A percentile compares a stretch with the other conserved stretches of the same genome.
These are phyloP conservation scores for Rubia peregrina DNA, from an alignment of 305 asterid species.

Conservation along the genomic window DNA sequence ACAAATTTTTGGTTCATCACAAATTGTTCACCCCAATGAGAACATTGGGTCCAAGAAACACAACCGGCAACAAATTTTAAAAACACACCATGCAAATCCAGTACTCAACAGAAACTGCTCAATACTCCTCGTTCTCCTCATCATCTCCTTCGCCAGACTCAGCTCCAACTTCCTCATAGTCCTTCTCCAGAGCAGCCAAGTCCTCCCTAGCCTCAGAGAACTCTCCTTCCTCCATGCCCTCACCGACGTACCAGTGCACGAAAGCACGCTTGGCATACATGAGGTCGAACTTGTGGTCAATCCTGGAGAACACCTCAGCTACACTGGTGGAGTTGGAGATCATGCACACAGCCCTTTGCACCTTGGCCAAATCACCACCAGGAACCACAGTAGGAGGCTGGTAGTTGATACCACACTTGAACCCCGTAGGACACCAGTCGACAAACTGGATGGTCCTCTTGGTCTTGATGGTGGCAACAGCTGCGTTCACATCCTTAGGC, in stretches of 20 bases:
- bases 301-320: constrained; percentile 89
- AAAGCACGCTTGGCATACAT: constrained; percentile 88
- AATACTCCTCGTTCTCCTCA: constrained; percentile 62
- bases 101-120: not conserved
- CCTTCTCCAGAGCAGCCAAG: constrained; percentile 87
- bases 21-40: constrained; percentile 28
- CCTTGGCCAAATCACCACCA: constrained; percentile 87
- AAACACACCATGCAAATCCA: not conserved
- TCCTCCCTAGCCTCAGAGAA: constrained; percentile 90
- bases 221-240: constrained; percentile 96
- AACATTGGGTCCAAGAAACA: constrained; percentile 21
- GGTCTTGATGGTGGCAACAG: constrained; percentile 86
- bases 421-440: constrained; percentile 93
- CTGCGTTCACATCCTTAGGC: constrained; percentile 86
- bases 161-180: constrained; percentile 82
- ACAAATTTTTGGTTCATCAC: not conserved
- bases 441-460: constrained; percentile 85
- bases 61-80: not conserved
- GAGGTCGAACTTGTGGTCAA: constrained; percentile 76
- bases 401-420: constrained; percentile 87
- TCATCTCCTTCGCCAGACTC: constrained; percentile 90
- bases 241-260: constrained; percentile 93
- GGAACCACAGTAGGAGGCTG: constrained; percentile 97
- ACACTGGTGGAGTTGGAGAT: constrained; percentile 89
- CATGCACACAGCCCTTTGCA: constrained; percentile 89